A percentile compares a stretch with the other conserved stretches of the same genome.
These are phyloP conservation scores for Cutaneotrichosporon dermatis DNA, from an alignment of 1,284 basidiomycete genomes.

Conservation along the genomic window DNA sequence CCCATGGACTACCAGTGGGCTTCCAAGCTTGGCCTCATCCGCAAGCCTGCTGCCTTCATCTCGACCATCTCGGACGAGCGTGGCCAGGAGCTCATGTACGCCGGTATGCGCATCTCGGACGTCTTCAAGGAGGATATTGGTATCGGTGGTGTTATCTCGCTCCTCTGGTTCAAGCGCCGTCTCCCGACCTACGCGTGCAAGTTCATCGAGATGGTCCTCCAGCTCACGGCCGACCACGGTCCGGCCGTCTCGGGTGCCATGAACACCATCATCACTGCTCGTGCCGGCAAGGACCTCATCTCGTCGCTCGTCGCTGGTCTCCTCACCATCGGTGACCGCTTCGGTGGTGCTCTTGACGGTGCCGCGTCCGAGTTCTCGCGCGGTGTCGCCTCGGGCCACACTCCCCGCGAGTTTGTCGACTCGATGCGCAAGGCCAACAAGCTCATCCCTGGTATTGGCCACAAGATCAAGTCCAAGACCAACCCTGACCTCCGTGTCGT, in stretches of 20 bases:
- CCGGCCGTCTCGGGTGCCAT: slow-evolving; percentile 87
- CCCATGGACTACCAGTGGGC: slow-evolving; percentile 99
- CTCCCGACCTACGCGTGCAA: slow-evolving; percentile 59
- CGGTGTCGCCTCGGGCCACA: slow-evolving; percentile 84
- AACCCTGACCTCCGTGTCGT: slow-evolving; percentile 96
- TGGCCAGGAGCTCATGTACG: slow-evolving; percentile 96
- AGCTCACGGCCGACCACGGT: slow-evolving; percentile 97
- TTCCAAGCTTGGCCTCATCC: slow-evolving; percentile 92
- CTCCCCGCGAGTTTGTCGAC: slow-evolving; percentile 96
- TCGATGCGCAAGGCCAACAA: slow-evolving; percentile 92
- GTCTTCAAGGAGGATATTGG: slow-evolving; percentile 98
- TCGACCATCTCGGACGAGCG: slow-evolving; percentile 99
- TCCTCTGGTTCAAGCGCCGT: slow-evolving; percentile 97
- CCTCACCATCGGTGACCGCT: slow-evolving; percentile 94
- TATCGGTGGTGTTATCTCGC: slow-evolving; percentile 90
- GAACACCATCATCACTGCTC: slow-evolving; percentile 99
- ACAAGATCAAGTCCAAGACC: slow-evolving; percentile 99
- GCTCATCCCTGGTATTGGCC: slow-evolving; percentile 94
- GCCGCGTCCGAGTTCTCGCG: slow-evolving; percentile 92
- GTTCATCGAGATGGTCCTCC: slow-evolving; percentile 99
- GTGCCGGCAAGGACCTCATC: slow-evolving; percentile 97
- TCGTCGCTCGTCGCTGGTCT: slow-evolving; percentile 94
- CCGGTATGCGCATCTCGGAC: slow-evolving; percentile 97
- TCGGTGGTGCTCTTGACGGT: slow-evolving; percentile 98
- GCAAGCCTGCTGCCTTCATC: slow-evolving; percentile 98